Evolutionary conservation across 139 green algal species (phyloP).

Genomic region (Tetraselmis chui): DNA sequence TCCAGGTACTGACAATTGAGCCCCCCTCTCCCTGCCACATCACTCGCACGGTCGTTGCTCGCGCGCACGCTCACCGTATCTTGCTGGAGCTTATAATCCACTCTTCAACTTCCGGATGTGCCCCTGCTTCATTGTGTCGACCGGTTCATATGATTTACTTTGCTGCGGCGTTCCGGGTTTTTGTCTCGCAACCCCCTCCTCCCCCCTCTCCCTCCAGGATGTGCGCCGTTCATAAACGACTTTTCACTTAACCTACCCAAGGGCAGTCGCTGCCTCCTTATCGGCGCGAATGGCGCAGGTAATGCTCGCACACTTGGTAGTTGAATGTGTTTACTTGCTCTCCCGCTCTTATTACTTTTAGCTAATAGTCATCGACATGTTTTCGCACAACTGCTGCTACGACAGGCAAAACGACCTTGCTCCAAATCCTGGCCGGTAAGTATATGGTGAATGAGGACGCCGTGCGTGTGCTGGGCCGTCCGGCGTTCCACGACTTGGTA

Average conservation of each 20-base stretch:
- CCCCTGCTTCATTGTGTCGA: too few species aligned
- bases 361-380: background rate
- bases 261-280: constrained; percentile 77
- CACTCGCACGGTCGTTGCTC: too few species aligned
- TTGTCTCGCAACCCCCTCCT: background rate
- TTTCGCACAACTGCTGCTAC: background rate
- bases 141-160: background rate
- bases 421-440: constrained; percentile 90
- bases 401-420: constrained; percentile 77
- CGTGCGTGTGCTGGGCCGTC: constrained; percentile 74
- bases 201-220: constrained; percentile 4
- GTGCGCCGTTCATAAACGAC: constrained; percentile 36
- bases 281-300: constrained; percentile 90
- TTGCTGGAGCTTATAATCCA: too few species aligned
- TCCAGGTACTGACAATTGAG: too few species aligned
- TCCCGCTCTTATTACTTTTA: background rate
- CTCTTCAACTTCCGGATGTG: too few species aligned
- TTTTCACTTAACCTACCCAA: constrained; percentile 54
- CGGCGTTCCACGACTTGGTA: constrained; percentile 89
- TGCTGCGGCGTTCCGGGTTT: background rate
- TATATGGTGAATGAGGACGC: constrained; percentile 84
- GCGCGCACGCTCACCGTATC: too few species aligned
- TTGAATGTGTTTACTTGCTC: background rate
- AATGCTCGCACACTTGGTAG: background rate
- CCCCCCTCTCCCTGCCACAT: too few species aligned